A percentile compares a stretch with the other conserved stretches of the same genome.
Evolutionary conservation across 108 stramenopile species (phyloP).

Genomic region (Nitzschia sp.): DNA sequence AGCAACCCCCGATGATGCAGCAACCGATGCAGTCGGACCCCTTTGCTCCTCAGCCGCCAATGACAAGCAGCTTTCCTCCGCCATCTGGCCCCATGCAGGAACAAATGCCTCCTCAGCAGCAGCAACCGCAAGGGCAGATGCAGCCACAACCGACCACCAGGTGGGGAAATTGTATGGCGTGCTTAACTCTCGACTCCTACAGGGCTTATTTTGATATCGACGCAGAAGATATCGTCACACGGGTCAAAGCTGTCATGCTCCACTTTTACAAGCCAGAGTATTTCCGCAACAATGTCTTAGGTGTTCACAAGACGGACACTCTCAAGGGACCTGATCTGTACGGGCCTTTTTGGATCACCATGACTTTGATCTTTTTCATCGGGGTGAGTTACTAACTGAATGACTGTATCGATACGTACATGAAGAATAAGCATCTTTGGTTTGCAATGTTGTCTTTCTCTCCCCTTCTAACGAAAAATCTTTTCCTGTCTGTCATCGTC

Average conservation of each 20-base stretch:
- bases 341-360: constrained; percentile 84
- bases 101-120: constrained; percentile 9
- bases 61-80: constrained; percentile 2
- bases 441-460: too few relatives aligned
- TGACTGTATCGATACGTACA: too few relatives aligned
- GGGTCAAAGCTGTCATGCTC: constrained; percentile 43
- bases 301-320: constrained; percentile 13
- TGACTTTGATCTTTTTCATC: constrained; percentile 75
- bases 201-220: constrained; percentile 55
- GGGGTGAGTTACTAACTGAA: constrained; percentile 63
- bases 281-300: constrained; percentile 72
- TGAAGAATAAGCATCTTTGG: too few relatives aligned
- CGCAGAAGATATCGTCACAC: constrained; percentile 41
- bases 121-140: constrained; percentile 13
- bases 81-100: constrained; percentile 20
- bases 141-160: constrained; percentile 5
- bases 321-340: constrained; percentile 85
- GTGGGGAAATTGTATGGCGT: constrained; percentile 34
- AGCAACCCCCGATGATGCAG: not conserved
- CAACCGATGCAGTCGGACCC: constrained; percentile 11
- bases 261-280: constrained; percentile 63
- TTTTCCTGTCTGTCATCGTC: too few relatives aligned
- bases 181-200: constrained; percentile 45
- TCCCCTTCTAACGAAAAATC: too few relatives aligned
- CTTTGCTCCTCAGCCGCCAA: constrained; percentile 12